Base-by-base conservation (phyloP, 352 stramenopile genomes). In the Globisporangium nunn region DNA sequence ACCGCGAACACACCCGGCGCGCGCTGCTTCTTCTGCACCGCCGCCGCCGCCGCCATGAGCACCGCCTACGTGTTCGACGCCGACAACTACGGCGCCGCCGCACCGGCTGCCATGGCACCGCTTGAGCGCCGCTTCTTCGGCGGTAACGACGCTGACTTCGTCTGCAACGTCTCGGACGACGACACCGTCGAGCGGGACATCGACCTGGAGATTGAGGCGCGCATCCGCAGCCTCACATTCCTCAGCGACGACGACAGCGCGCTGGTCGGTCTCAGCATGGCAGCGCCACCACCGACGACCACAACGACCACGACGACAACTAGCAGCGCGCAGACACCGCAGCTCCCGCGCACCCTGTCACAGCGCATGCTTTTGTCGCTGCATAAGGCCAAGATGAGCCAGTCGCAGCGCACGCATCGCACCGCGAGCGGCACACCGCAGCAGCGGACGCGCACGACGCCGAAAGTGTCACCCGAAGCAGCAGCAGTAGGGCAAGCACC, bases 121-220 rank as follows among this genome's bases (percentile, higher is more conserved):
- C 52, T 64, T 2, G 57, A 52, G 14, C 57, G 43, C 18, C 46
- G 43, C 35, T 47, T 33, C 43, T 54, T 55, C 58, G 58, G 40
- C 37, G 29, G 31, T 43, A 43, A 30, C 68, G 43, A 58, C 58
- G 37, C 37, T 53, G 66, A 71, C 59, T 71, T 77, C 37, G 64
- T 75, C 28, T 69, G 60, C 70, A 82, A 77, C 57, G 72, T 79
- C 33, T 86, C 75, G 48, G 73, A 82, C 54, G 78, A 85, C 59
- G 75, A 85, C 52, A 70, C 78, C 15, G 61, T 85, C 29, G 77
- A 90, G 64, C 70, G 80, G 12, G 80, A 88, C 55, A 85, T 87
- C 15, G 80, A 90, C 67, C 56, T 82, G 33, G 77, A 88, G 59
- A 90, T 90, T 46, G 75, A 89, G 54, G 76, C 75, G 49, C 74